Percentiles rank a stretch among this genome's conserved stretches.
Evolutionary conservation across 2,329 filamentous ascomycete species (phyloP).

Genomic region (Fusarium fujikuroi): DNA sequence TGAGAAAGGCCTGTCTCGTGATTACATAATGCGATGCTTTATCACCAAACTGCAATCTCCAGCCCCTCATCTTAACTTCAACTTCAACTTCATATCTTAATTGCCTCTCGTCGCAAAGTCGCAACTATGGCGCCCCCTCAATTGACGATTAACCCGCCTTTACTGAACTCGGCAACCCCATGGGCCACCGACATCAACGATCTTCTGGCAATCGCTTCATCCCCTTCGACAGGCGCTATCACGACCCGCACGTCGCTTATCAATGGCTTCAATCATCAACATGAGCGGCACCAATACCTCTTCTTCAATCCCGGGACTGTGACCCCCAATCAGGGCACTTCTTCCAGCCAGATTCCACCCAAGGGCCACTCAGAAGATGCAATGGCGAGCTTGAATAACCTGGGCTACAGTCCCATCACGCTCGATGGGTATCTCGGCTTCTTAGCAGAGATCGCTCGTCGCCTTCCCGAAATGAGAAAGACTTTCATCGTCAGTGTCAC

Average conservation of each 20-base stretch:
- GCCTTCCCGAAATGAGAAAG: constrained; percentile 53
- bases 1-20: not conserved
- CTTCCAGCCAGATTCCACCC: constrained; percentile 27
- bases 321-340: constrained; percentile 34
- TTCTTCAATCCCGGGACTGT: constrained; percentile 66
- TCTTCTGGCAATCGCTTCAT: constrained; percentile 69
- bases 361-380: constrained; percentile 36
- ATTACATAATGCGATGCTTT: constrained; percentile 20
- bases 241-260: constrained; percentile 78
- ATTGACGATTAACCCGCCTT: constrained; percentile 68
- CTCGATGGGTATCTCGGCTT: constrained; percentile 69
- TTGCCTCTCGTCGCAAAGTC: fast-evolving
- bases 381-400: constrained; percentile 70
- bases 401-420: constrained; percentile 77
- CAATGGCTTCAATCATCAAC: constrained; percentile 71
- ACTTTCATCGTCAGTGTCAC: constrained; percentile 78
- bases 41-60: not conserved
- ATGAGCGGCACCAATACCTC: constrained; percentile 69
- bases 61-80: constrained; percentile 13
- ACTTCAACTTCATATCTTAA: no score
- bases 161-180: constrained; percentile 80
- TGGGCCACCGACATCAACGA: constrained; percentile 77
- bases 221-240: constrained; percentile 74
- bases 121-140: constrained; percentile 33
- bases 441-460: constrained; percentile 58